phyloP scores from a whole-genome alignment of 1,284 basidiomycete genomes.

The Cystobasidium sp. region DNA sequence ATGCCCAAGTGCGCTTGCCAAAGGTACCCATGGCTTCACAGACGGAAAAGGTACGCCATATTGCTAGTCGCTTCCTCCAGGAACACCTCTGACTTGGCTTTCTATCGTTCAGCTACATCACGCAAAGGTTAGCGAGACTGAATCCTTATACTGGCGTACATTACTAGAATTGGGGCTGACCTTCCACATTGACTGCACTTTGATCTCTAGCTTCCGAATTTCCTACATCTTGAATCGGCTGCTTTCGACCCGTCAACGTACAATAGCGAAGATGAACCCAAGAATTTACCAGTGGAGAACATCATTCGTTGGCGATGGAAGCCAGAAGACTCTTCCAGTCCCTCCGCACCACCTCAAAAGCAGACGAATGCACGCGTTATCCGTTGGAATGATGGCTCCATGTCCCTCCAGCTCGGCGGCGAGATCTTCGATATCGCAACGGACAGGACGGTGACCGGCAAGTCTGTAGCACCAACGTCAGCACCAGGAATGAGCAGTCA shows the following conservation, averaged over 20 bases:
- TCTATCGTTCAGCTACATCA: conserved; percentile 26
- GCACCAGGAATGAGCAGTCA: conserved; percentile 24
- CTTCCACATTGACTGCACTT: conserved; percentile 67
- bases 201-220: conserved; percentile 68
- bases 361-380: conserved; percentile 86
- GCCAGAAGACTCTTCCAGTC: neutral
- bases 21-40: conserved; percentile 73
- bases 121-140: conserved; percentile 23
- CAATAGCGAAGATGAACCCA: conserved; percentile 66
- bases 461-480: conserved; percentile 41
- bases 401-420: conserved; percentile 80
- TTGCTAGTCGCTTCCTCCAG: neutral
- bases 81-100: neutral
- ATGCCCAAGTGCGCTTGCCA: conserved; percentile 73
- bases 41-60: conserved; percentile 69
- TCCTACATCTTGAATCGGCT: conserved; percentile 77
- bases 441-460: conserved; percentile 69
- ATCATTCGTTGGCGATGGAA: conserved; percentile 86
- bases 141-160: neutral
- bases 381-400: conserved; percentile 86
- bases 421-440: conserved; percentile 86
- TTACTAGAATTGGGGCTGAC: neutral
- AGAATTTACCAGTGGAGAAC: conserved; percentile 83
- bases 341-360: conserved; percentile 61
- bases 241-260: conserved; percentile 81